Evolutionary conservation across 2,329 filamentous ascomycete species (phyloP).

Genomic region (Colletotrichum musicola): DNA sequence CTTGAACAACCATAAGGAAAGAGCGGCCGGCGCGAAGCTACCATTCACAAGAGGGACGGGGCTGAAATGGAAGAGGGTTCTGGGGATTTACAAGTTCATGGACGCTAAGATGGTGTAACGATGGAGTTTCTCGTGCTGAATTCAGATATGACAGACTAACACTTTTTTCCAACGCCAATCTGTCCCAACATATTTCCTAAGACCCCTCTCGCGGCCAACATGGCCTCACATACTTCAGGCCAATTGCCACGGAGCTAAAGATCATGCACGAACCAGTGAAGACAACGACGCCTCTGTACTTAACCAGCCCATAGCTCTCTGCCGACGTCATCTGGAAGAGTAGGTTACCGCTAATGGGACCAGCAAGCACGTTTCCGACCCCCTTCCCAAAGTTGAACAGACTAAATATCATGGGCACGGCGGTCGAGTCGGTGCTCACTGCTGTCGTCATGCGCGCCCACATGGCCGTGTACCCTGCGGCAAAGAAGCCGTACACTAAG

Average conservation of each 20-base stretch:
- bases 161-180: no score
- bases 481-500: slow-evolving; percentile 69
- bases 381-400: slow-evolving; percentile 47
- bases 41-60: not conserved
- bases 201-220: slow-evolving; percentile 9
- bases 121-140: no score
- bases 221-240: not conserved
- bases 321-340: slow-evolving; percentile 29
- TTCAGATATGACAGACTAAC: no score
- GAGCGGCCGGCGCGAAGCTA: not conserved
- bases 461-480: slow-evolving; percentile 51
- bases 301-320: slow-evolving; percentile 16
- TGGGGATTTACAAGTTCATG: slow-evolving; percentile 1
- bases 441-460: slow-evolving; percentile 45
- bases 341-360: slow-evolving; percentile 43
- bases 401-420: slow-evolving; percentile 40
- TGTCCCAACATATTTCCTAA: no score
- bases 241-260: slow-evolving; percentile 10
- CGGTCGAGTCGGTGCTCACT: slow-evolving; percentile 44
- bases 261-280: slow-evolving; percentile 19
- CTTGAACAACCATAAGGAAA: not conserved
- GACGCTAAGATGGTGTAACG: slow-evolving; percentile 1
- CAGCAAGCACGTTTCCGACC: slow-evolving; percentile 45
- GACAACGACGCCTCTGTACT: slow-evolving; percentile 17
- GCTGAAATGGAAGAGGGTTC: slow-evolving; percentile 11